phyloP scores from a whole-genome alignment of 441 rosid genomes.

The Rhodomyrtus psidioides region DNA sequence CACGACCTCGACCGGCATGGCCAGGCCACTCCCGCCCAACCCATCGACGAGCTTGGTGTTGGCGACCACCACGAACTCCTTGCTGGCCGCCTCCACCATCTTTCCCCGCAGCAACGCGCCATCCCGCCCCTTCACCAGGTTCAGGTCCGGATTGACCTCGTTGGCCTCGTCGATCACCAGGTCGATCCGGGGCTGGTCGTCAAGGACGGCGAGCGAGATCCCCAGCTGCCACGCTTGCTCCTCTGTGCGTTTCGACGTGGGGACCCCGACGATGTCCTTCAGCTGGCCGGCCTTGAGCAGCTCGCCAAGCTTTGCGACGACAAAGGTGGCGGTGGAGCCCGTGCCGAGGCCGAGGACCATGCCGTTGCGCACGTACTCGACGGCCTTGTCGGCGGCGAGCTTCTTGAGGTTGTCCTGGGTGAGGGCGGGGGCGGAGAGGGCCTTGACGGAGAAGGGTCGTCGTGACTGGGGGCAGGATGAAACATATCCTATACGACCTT shows the following conservation, averaged over 20 bases:
- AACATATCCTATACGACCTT: too few species aligned
- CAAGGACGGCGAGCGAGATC: background rate
- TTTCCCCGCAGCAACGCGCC: background rate
- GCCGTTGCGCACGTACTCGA: background rate
- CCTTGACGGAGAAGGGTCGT: background rate
- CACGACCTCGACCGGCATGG: conserved; percentile 10
- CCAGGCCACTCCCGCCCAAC: background rate
- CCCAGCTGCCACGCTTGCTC: background rate
- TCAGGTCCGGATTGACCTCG: conserved; percentile 1
- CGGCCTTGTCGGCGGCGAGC: background rate
- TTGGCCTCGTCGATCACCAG: background rate
- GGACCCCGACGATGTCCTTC: conserved; percentile 6
- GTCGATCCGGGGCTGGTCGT: background rate
- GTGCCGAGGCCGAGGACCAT: conserved; percentile 6
- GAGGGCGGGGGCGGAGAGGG: background rate
- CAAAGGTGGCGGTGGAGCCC: background rate
- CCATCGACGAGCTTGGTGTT: too few species aligned
- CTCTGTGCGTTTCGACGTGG: background rate
- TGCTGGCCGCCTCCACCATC: conserved; percentile 2
- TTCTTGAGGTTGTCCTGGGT: conserved; percentile 5
- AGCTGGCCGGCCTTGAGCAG: conserved; percentile 3
- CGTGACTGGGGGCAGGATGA: background rate
- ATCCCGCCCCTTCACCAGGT: background rate
- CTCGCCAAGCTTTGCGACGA: conserved; percentile 3
- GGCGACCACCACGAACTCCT: too few species aligned